Evolutionary conservation across 2,329 filamentous ascomycete genomes (phyloP).

Genomic region (Trichophyton rubrum): DNA sequence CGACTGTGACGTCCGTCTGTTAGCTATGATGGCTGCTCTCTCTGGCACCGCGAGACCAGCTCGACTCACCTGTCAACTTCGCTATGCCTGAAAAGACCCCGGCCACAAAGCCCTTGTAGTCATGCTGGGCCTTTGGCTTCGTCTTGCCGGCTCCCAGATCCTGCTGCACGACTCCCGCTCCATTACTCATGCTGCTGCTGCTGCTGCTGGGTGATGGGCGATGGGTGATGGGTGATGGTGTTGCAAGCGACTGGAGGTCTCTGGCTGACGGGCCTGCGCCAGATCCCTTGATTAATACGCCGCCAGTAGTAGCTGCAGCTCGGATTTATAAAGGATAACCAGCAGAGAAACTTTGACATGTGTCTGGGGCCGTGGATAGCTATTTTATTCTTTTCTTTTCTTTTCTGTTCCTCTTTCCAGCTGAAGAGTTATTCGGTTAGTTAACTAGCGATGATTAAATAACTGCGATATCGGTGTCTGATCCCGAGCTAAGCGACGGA

Average conservation of each 20-base stretch:
- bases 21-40: too few species aligned
- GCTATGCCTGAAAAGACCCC: slow-evolving; percentile 92
- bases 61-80: slow-evolving; percentile 61
- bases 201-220: not conserved
- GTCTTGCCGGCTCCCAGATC: not conserved
- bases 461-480: not conserved
- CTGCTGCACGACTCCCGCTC: not conserved
- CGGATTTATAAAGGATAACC: too few species aligned
- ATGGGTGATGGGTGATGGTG: not conserved
- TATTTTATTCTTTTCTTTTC: not conserved
- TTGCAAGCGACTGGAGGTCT: not conserved
- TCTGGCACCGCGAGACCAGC: too few species aligned
- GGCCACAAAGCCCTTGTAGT: slow-evolving; percentile 93
- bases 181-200: not conserved
- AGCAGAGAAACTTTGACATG: not conserved
- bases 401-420: not conserved
- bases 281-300: not conserved
- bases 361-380: not conserved
- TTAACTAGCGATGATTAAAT: not conserved
- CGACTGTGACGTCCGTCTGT: slow-evolving; percentile 31
- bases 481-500: too few species aligned
- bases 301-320: not conserved
- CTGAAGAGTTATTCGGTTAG: not conserved
- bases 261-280: not conserved
- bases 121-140: slow-evolving; percentile 26